phyloP scores from a whole-genome alignment of 2,329 filamentous ascomycete species.

The Neospermospora avenae region DNA sequence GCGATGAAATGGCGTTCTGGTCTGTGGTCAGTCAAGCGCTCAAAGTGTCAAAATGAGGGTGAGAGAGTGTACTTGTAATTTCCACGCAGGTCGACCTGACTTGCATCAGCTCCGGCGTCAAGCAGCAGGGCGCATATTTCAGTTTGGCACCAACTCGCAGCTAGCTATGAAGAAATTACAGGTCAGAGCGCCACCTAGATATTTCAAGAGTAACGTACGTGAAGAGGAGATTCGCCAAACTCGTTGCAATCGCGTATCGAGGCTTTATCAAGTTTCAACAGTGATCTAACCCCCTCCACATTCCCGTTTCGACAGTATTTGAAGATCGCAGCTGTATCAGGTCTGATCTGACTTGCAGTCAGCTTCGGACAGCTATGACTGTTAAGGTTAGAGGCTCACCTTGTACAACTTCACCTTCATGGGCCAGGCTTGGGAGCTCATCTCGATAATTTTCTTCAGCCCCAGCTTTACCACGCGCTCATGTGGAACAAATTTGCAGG shows the following conservation, averaged over 20 bases:
- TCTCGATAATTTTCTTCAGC: background rate
- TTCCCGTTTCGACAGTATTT: background rate
- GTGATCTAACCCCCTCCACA: background rate
- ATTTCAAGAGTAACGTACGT: background rate
- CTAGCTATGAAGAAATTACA: background rate
- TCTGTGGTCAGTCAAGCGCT: background rate
- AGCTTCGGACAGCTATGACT: background rate
- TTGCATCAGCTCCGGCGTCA: background rate
- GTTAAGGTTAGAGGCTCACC: background rate
- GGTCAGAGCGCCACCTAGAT: background rate
- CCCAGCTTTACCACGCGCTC: background rate
- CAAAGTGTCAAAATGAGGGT: background rate
- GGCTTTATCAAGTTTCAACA: background rate
- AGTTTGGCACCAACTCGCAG: background rate
- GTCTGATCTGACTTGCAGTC: background rate
- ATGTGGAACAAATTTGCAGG: background rate
- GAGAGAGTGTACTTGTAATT: background rate
- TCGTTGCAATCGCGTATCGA: background rate
- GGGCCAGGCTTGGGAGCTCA: background rate
- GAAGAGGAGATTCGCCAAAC: background rate
- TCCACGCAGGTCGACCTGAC: background rate
- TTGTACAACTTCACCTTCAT: background rate
- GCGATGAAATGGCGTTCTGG: background rate
- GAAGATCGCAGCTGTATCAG: background rate
- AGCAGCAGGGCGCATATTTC: background rate